Evolutionary conservation across 2,329 filamentous ascomycete species (phyloP), one percentile per base, ranked within the genome.

Genomic region (Aspergillus calidoustus): DNA sequence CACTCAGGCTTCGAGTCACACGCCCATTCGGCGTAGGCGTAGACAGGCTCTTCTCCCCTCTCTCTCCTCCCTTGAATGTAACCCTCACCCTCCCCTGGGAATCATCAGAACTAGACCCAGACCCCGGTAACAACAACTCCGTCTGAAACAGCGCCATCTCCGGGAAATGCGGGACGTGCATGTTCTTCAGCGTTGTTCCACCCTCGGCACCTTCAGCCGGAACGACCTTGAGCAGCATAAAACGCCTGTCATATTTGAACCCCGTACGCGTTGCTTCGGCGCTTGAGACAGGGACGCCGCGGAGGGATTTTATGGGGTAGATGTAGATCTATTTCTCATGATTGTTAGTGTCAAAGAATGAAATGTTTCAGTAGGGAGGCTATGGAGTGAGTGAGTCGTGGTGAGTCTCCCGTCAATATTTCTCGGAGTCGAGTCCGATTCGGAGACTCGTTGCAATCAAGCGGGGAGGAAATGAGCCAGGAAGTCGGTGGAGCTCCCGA

Each of bases 221-320:
- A 22, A 79, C 71, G 65, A 85, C 79, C 67, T 84, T 84, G 64
- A 87, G 83, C 4, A 92, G 83, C 86, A 92, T 91, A 76, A 91
- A 92, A 38, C 82, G 81, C 9, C 90, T 85, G 77, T 93, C 90
- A 72, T 90, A 79, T 46, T 80, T 78, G 67, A 91, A 81, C 15
- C 90, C 89, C 64, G 87, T 83, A n/a, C 81, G 80, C 5, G 84
- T 85, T 51, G 91, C 75, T n/a, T 76, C 75, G 3, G 87, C 82
- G 0, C 77, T 74, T 4, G 79, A 62, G 34, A 92, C 77, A 19
- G 81, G 74, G 57, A 89, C 84, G 54, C 85, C 86, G 41, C 87
- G 85, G n/a, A 92, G 82, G 7, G 84, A 88, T 73, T 92, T 92
- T 77, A 92, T 88, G 47, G 90, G 89, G 73, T 92, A 91, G 52